These are phyloP conservation scores for Pleurostoma richardsiae DNA, from an alignment of 2,329 filamentous ascomycete species.

Conservation along the genomic window DNA sequence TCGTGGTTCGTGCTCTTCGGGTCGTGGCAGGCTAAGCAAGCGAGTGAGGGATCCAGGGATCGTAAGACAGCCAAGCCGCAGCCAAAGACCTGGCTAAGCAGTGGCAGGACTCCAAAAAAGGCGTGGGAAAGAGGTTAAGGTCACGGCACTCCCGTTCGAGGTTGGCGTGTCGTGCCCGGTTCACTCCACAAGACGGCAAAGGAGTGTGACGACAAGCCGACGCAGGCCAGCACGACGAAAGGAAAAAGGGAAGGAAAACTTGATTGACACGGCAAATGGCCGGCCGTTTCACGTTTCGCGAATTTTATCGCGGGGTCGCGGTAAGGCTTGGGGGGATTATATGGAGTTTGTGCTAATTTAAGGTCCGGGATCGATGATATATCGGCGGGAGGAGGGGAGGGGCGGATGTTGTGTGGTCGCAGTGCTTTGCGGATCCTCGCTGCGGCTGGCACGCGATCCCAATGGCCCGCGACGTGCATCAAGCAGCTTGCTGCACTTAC, in stretches of 20 bases:
- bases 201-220: too few relatives aligned
- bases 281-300: conserved; percentile 10
- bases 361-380: conserved; percentile 12
- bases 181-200: too few relatives aligned
- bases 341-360: conserved; percentile 6
- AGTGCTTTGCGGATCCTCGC: neutral
- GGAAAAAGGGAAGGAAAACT: neutral
- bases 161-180: too few relatives aligned
- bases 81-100: conserved; percentile 1
- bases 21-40: too few relatives aligned
- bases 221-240: neutral
- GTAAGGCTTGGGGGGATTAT: neutral
- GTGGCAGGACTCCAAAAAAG: too few relatives aligned
- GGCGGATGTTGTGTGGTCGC: neutral
- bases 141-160: too few relatives aligned
- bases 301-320: conserved; percentile 8
- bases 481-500: too few relatives aligned
- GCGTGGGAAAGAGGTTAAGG: too few relatives aligned
- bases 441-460: neutral
- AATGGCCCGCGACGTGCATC: neutral
- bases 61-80: neutral
- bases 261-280: neutral
- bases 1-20: too few relatives aligned
- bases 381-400: conserved; percentile 3
- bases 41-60: too few relatives aligned